Evolutionary conservation across 352 stramenopile species (phyloP).

Genomic region (Globisporangium emineosum): DNA sequence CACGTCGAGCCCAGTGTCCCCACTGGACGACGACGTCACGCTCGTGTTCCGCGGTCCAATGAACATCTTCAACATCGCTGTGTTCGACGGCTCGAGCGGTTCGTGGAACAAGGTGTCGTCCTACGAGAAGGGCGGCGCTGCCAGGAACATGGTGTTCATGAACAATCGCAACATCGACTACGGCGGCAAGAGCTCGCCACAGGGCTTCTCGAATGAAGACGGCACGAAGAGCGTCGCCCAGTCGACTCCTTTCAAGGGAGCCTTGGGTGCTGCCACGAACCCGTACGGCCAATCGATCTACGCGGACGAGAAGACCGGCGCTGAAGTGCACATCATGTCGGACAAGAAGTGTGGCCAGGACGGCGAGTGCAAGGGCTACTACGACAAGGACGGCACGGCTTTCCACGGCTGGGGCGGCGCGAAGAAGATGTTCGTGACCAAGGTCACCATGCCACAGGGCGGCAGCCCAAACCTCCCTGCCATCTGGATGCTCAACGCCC

Average conservation of each 20-base stretch:
- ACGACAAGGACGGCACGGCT: conserved; percentile 67
- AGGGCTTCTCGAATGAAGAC: conserved; percentile 57
- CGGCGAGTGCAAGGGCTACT: conserved; percentile 54
- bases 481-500: conserved; percentile 73
- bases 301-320: conserved; percentile 57
- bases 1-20: conserved; percentile 43
- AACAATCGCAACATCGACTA: conserved; percentile 86
- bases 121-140: conserved; percentile 45
- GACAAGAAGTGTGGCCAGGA: conserved; percentile 52
- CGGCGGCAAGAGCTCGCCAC: conserved; percentile 40
- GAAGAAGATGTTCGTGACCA: conserved; percentile 80
- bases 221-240: conserved; percentile 40
- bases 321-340: conserved; percentile 77
- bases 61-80: conserved; percentile 66
- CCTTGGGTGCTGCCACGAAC: conserved; percentile 44
- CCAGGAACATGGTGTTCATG: conserved; percentile 75
- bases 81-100: conserved; percentile 60
- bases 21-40: conserved; percentile 63
- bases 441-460: conserved; percentile 54
- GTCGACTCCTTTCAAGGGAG: conserved; percentile 45
- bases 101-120: conserved; percentile 59
- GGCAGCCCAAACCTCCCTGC: conserved; percentile 53
- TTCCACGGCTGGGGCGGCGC: conserved; percentile 60
- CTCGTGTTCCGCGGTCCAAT: conserved; percentile 64
- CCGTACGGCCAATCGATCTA: conserved; percentile 39